Evolutionary conservation across 306 rosid genomes (phyloP), one percentile per base, ranked within the genome.

Genomic region (Quillaja saponaria): DNA sequence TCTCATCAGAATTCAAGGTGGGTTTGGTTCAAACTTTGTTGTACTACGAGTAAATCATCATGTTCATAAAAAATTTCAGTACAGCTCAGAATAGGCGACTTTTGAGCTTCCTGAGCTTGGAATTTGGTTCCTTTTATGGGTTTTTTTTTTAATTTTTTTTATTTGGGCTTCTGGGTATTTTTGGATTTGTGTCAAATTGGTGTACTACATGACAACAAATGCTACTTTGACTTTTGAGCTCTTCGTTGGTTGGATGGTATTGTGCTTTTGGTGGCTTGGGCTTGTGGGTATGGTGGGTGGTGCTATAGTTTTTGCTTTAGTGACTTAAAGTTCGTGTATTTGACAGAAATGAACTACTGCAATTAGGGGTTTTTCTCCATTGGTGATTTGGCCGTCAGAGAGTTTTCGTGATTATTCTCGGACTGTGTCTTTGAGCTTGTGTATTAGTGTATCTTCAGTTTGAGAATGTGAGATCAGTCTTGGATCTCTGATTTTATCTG

Each of bases 141-240:
- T 35, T 56, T 13, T 12, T 3, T n/a, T n/a, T n/a, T n/a, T n/a
- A n/a, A n/a, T 13, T 17, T 33, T 1, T 12, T n/a, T 61, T 39
- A 45, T 64, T 60, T 61, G 28, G 66, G 60, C 72, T 52, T 70
- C 59, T 80, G 41, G 51, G 54, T 41, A 34, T 55, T 7, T 39
- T 51, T 66, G 63, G 64, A 55, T 65, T 74, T 66, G 66, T 61
- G 76, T 75, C 78, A 71, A 67, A 42, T 21, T 64, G 21, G 77
- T 74, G 71, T 41, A 34, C 62, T 58, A 25, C 57, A n/a, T 73
- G 67, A 67, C 71, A 67, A 71, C 67, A 41, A 71, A 39, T 19
- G 77, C 14, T 58, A 57, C 75, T 74, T 71, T 74, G 81, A 78
- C 81, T 81, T 71, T 38, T 13, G 6, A 59, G 58, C 60, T 33